Conservation (phyloP, 2,329 filamentous ascomycete species). For the Tolypocladium amazonense region DNA sequence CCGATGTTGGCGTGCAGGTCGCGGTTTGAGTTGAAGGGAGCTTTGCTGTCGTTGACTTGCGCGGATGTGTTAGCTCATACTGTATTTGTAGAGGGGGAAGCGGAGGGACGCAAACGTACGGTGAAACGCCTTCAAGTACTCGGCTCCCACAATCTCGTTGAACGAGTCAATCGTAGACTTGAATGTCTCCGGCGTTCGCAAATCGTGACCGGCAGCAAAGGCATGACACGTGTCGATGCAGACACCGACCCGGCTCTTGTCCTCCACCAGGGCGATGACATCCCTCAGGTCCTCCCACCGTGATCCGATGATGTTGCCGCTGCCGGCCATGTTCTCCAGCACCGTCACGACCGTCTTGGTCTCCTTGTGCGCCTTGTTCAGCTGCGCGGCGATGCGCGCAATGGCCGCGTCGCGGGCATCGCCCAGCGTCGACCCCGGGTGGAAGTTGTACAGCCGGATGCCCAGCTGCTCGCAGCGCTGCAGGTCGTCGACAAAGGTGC, state of each 20-base stretch:
- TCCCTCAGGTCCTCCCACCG: conserved; percentile 78
- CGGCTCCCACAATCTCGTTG: conserved; percentile 62
- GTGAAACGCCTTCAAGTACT: conserved; percentile 78
- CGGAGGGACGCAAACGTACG: conserved; percentile 14
- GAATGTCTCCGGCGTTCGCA: conserved; percentile 67
- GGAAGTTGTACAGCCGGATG: conserved; percentile 94
- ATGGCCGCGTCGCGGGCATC: conserved; percentile 60
- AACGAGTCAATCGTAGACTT: conserved; percentile 64
- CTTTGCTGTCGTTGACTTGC: conserved; percentile 84
- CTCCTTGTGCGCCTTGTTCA: conserved; percentile 72
- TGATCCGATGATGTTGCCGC: conserved; percentile 77
- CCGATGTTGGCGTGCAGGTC: conserved; percentile 96
- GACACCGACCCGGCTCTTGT: conserved; percentile 79
- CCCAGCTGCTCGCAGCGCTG: conserved; percentile 74
- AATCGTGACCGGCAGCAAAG: conserved; percentile 88
- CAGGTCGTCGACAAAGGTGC: conserved; percentile 78
- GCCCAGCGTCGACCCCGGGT: conserved; percentile 75
- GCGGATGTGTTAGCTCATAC: not conserved
- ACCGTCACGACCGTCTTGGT: conserved; percentile 71
- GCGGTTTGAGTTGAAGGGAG: conserved; percentile 67
- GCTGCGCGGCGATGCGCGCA: conserved; percentile 64
- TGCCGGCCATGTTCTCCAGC: conserved; percentile 91
- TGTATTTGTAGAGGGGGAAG: not conserved
- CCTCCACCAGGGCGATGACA: conserved; percentile 68
- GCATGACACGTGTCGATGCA: conserved; percentile 96